These are phyloP conservation scores for Uronychia setigera DNA, from an alignment of 73 alveolate species.

Conservation along the genomic window DNA sequence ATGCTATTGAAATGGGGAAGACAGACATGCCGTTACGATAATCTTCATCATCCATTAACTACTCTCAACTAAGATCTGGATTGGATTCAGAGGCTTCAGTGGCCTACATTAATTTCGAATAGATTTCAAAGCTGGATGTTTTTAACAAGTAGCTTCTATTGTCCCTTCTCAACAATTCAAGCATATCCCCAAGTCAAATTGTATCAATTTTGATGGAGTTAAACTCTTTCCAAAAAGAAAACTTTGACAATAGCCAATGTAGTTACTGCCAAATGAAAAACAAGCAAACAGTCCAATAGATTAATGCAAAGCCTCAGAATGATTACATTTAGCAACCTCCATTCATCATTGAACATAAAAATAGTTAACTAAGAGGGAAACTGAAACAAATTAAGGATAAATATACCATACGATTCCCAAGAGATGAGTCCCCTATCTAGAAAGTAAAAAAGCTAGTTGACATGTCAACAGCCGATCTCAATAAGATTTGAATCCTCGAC, in stretches of 20 bases:
- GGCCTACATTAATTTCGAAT: not conserved
- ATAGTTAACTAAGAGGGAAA: not conserved
- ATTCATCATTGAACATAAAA: not conserved
- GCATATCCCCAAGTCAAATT: not conserved
- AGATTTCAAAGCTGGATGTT: not conserved
- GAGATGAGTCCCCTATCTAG: not conserved
- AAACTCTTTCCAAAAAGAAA: not conserved
- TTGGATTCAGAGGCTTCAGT: no score
- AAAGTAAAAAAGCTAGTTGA: not conserved
- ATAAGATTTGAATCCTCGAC: constrained; percentile 28
- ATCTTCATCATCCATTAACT: no score
- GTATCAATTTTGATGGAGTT: not conserved
- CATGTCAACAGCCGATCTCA: not conserved
- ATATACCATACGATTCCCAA: not conserved
- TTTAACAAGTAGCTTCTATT: not conserved
- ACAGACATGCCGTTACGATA: no score
- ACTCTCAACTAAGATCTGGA: no score
- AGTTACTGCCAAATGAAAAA: no score
- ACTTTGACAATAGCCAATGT: no score
- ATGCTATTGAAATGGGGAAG: no score
- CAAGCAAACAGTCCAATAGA: no score
- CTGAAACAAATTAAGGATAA: not conserved
- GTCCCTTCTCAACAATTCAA: not conserved
- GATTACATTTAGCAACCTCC: no score
- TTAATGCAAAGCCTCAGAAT: no score